Evolutionary conservation across 441 rosid genomes (phyloP), one percentile per base, ranked within the genome.

Genomic region (Bocquillonia castaneifolia): DNA sequence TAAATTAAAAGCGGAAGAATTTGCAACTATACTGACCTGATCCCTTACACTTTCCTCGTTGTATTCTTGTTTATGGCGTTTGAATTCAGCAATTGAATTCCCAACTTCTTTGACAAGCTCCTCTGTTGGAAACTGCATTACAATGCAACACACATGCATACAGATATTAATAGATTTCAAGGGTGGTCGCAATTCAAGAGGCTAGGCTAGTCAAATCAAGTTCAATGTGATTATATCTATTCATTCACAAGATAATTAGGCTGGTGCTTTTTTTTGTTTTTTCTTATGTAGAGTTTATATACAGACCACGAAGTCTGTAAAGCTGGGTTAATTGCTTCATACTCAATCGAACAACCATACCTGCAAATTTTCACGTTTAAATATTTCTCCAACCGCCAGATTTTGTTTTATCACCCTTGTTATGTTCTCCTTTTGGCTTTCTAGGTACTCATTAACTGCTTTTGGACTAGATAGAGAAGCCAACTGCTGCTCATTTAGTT

Each of bases 351-450:
- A 25, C 20, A n/a, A 31, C 47, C 13, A 26, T 83, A 89, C 98
- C 93, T 88, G 80, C 74, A 91, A 76, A 73, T 89, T 93, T 83
- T 93, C 96, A 0, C 96, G 88, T 76, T 82, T 89, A 67, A 93
- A 91, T 68, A 93, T 85, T 74, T 93, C 96, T 72, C 97, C 98
- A 31, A 93, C 91, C 1, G 97, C 95, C 32, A 88, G 57, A 77
- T 91, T 91, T 82, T 93, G 98, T 82, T 89, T 89, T 72, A 93
- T 86, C 71, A 87, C 76, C 59, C 68, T 82, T 36, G 62, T 76
- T 67, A 93, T 91, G 69, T 87, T 89, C 76, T 85, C 93, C 78
- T 76, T 84, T 70, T 89, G 96, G 72, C 69, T 78, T 66, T 88
- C 89, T 53, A 91, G 83, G 78, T 76, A 93, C 73, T 91, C 95